Percentiles rank a stretch among this genome's conserved stretches.
Evolutionary conservation across 768 basidiomycete species (phyloP).

Genomic region (Cyclocybe cylindracea): DNA sequence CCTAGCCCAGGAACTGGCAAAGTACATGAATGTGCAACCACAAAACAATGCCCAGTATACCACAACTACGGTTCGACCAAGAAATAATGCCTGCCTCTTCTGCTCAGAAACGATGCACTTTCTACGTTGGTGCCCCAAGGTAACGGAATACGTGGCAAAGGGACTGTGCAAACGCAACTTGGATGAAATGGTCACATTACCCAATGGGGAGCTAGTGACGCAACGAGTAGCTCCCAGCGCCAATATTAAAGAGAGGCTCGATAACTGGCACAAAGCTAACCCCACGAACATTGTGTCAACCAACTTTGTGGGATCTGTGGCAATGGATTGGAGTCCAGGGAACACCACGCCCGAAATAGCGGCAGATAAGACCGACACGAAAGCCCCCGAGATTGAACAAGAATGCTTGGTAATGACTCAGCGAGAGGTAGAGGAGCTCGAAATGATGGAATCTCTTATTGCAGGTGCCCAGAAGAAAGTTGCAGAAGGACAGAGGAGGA

Average conservation of each 20-base stretch:
- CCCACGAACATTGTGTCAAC: neutral
- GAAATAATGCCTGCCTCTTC: neutral
- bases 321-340: conserved; percentile 5
- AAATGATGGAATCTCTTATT: conserved; percentile 1
- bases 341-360: neutral
- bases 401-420: no score
- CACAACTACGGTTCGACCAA: no score
- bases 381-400: no score
- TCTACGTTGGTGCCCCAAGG: neutral
- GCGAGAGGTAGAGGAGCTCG: neutral
- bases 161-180: neutral
- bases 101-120: neutral
- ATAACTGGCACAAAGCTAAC: conserved; percentile 10
- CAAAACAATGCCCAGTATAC: no score
- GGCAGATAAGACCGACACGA: neutral
- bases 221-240: neutral
- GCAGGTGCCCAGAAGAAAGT: conserved; percentile 5
- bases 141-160: neutral
- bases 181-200: neutral
- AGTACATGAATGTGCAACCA: no score
- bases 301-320: neutral
- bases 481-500: conserved; percentile 1
- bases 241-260: conserved; percentile 3
- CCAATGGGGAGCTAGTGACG: neutral
- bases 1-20: no score